Conservation (phyloP, 2,329 filamentous ascomycete species). For the Colletotrichum caudatum region DNA sequence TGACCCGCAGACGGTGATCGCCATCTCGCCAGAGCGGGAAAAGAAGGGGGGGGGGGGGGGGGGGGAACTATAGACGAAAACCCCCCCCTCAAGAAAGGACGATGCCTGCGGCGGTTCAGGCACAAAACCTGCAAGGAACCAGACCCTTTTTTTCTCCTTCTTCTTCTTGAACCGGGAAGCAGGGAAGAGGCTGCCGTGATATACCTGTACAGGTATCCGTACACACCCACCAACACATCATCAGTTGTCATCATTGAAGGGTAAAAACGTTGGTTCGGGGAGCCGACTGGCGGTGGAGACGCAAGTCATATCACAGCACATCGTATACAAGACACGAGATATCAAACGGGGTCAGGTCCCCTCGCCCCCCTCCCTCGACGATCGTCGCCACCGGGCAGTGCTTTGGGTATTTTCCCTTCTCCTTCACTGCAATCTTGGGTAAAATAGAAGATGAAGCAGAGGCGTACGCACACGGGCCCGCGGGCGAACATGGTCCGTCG, state of each 20-base stretch:
- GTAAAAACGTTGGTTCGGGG: neutral
- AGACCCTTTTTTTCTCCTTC: no score
- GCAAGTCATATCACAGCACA: neutral
- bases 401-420: neutral
- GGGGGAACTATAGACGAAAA: no score
- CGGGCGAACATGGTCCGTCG: neutral
- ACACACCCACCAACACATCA: no score
- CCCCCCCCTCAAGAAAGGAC: conserved; percentile 12
- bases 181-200: conserved; percentile 1
- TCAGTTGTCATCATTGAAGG: no score
- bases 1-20: conserved; percentile 22
- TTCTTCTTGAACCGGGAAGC: neutral
- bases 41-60: no score
- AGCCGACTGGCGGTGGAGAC: no score
- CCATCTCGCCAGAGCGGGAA: conserved; percentile 17
- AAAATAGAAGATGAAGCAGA: neutral
- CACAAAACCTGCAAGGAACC: conserved; percentile 4
- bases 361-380: no score
- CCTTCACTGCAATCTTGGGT: conserved; percentile 25
- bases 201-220: no score
- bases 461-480: neutral
- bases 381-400: conserved; percentile 12
- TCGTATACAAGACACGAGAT: neutral
- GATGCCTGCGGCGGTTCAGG: conserved; percentile 37
- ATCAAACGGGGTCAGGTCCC: neutral